Conservation (phyloP, 345 rosid species). For the Populus alba region DNA sequence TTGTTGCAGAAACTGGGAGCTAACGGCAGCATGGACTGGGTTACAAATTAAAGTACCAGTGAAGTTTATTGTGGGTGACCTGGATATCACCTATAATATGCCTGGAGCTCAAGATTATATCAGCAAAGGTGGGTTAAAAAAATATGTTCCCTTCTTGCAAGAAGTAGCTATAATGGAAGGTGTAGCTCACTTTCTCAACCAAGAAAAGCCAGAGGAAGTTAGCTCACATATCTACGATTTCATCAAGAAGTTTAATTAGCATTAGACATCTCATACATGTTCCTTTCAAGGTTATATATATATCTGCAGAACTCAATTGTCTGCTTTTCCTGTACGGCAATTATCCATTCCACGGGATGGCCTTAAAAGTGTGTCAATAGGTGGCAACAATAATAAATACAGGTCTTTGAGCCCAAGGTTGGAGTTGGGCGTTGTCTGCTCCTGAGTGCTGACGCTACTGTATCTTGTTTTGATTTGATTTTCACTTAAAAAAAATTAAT, state of each 20-base stretch:
- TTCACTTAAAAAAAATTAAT: too few relatives aligned
- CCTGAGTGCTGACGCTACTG: too few relatives aligned
- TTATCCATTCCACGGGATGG: not conserved
- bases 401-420: too few relatives aligned
- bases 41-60: conserved; percentile 13
- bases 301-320: not conserved
- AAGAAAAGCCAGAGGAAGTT: conserved; percentile 17
- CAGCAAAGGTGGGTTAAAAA: conserved; percentile 10
- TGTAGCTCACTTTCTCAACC: conserved; percentile 10
- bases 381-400: not conserved
- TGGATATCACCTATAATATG: conserved; percentile 7
- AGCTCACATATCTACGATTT: conserved; percentile 13
- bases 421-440: too few relatives aligned
- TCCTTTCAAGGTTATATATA: too few relatives aligned
- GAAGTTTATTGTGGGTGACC: conserved; percentile 19
- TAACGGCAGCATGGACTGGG: conserved; percentile 19
- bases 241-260: conserved; percentile 19
- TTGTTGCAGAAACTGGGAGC: conserved; percentile 24
- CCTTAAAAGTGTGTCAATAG: not conserved
- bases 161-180: conserved; percentile 15
- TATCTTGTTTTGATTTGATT: too few relatives aligned
- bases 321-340: too few relatives aligned
- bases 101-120: conserved; percentile 12
- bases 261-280: not conserved
- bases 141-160: conserved; percentile 16